Conservation (phyloP, 495 filamentous ascomycete genomes). For the Talaromyces liani region DNA sequence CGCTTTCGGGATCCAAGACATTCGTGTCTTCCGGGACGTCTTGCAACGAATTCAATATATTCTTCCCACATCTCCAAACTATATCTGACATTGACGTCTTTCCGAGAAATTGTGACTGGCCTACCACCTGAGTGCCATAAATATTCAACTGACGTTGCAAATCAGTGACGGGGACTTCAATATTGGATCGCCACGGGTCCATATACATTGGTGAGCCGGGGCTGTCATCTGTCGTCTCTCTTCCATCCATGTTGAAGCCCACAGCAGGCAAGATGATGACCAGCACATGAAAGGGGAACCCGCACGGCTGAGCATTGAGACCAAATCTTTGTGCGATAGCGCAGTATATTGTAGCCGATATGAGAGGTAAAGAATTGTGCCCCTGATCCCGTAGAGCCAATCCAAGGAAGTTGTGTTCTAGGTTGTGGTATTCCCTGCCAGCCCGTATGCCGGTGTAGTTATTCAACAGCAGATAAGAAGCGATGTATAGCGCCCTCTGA, state of each 20-base stretch:
- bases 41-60: conserved; percentile 62
- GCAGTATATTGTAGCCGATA: conserved; percentile 70
- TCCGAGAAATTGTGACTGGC: conserved; percentile 50
- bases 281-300: conserved; percentile 74
- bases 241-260: conserved; percentile 57
- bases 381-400: conserved; percentile 49
- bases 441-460: conserved; percentile 60
- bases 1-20: conserved; percentile 48
- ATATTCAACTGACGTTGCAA: conserved; percentile 53
- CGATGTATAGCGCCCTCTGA: conserved; percentile 58
- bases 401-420: conserved; percentile 82
- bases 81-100: conserved; percentile 56
- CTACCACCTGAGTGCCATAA: conserved; percentile 48
- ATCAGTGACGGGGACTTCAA: conserved; percentile 53
- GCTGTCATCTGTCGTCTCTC: conserved; percentile 35
- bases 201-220: conserved; percentile 60
- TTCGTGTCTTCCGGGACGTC: conserved; percentile 19
- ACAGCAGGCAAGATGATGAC: conserved; percentile 56
- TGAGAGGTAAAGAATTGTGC: conserved; percentile 70
- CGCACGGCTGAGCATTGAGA: conserved; percentile 63
- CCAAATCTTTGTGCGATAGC: conserved; percentile 57
- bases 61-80: conserved; percentile 68
- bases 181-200: conserved; percentile 68
- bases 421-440: conserved; percentile 60
- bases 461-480: conserved; percentile 54